These are phyloP conservation scores for Apostasia ramifera DNA, from an alignment of 106 monocot species.

Conservation along the genomic window DNA sequence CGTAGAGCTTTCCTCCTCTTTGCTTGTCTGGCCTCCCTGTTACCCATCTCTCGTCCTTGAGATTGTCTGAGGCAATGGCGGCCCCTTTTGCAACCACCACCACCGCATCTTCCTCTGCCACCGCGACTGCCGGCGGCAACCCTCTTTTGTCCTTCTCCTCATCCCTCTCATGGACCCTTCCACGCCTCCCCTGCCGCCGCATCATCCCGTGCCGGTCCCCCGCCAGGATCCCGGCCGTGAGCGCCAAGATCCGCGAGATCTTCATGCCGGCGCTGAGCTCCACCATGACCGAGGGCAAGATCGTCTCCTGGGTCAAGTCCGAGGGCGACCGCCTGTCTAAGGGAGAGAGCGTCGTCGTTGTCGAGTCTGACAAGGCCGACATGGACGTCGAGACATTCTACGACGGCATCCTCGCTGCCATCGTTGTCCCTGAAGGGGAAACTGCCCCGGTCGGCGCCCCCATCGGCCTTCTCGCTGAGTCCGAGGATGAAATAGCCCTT, in stretches of 20 bases:
- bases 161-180: constrained; percentile 2
- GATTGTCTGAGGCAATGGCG: constrained; percentile 20
- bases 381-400: constrained; percentile 99
- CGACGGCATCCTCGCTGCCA: constrained; percentile 93
- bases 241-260: constrained; percentile 97
- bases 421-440: constrained; percentile 83
- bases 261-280: constrained; percentile 99
- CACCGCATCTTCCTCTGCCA: constrained; percentile 1
- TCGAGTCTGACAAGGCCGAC: constrained; percentile 98
- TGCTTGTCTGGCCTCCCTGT: too few relatives aligned
- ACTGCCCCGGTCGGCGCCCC: constrained; percentile 86
- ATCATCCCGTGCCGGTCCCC: neutral
- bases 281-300: constrained; percentile 99
- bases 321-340: constrained; percentile 86
- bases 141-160: constrained; percentile 25
- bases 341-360: constrained; percentile 94
- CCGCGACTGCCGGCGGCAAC: neutral
- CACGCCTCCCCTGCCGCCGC: constrained; percentile 2
- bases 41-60: too few relatives aligned
- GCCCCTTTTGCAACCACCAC: constrained; percentile 1
- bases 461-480: constrained; percentile 92
- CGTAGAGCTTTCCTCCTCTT: too few relatives aligned
- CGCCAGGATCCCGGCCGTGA: constrained; percentile 8
- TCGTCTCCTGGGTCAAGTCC: constrained; percentile 86
- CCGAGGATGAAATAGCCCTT: constrained; percentile 66